Conservation (phyloP, 2,329 filamentous ascomycete species). For the Sphaerulina vaccinii region DNA sequence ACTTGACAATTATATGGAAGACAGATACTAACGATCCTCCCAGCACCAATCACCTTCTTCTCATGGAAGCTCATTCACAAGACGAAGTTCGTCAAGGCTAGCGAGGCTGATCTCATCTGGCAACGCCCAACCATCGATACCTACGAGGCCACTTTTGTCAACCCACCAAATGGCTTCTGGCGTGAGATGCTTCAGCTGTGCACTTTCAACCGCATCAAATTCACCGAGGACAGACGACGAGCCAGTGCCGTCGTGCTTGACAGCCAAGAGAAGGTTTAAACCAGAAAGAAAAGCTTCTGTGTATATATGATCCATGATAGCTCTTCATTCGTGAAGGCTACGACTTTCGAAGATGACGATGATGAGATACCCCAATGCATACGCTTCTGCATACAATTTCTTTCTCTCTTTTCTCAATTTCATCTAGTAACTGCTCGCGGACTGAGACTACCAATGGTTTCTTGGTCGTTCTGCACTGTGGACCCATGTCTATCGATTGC, state of each 20-base stretch:
- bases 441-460: too few relatives aligned
- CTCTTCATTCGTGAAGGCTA: not conserved
- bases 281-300: not conserved
- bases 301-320: not conserved
- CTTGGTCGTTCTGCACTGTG: too few relatives aligned
- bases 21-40: constrained; percentile 31
- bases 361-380: constrained; percentile 3
- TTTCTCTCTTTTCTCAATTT: too few relatives aligned
- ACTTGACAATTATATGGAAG: too few relatives aligned
- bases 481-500: too few relatives aligned
- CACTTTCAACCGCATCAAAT: constrained; percentile 33
- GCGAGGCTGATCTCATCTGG: constrained; percentile 61
- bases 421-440: too few relatives aligned
- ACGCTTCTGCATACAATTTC: too few relatives aligned
- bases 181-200: constrained; percentile 52
- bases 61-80: constrained; percentile 65
- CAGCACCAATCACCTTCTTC: constrained; percentile 54
- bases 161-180: constrained; percentile 56
- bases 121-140: constrained; percentile 60
- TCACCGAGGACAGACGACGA: constrained; percentile 11
- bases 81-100: constrained; percentile 55
- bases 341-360: not conserved
- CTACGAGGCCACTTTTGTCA: constrained; percentile 55
- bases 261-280: not conserved
- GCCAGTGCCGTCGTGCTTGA: constrained; percentile 10